These are phyloP conservation scores for Thraustochytrium striatum DNA, from an alignment of 352 stramenopile species.

Conservation along the genomic window DNA sequence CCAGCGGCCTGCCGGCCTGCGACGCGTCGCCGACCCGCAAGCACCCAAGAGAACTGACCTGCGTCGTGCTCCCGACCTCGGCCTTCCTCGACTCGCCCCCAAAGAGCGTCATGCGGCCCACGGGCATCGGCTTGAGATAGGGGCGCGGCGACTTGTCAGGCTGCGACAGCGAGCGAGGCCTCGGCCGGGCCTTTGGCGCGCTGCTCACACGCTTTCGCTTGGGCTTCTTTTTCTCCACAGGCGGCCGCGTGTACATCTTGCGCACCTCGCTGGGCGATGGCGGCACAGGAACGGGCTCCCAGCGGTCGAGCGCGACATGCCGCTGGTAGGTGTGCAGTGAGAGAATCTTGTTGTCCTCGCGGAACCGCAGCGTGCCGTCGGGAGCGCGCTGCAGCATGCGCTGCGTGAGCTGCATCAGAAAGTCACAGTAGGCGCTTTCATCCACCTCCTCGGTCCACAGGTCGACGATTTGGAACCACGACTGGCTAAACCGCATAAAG, in stretches of 20 bases:
- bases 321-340: neutral
- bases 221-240: too few relatives aligned
- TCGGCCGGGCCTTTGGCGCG: neutral
- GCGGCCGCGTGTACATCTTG: neutral
- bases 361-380: conserved; percentile 7
- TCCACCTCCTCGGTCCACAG: conserved; percentile 31
- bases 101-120: too few relatives aligned
- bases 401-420: conserved; percentile 33
- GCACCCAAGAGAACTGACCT: too few relatives aligned
- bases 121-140: too few relatives aligned
- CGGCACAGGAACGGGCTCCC: neutral
- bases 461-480: conserved; percentile 43
- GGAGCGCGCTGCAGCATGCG: neutral
- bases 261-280: neutral
- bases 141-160: too few relatives aligned
- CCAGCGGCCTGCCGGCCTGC: too few relatives aligned
- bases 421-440: conserved; percentile 19
- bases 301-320: neutral
- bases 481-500: conserved; percentile 36
- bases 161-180: neutral
- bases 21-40: too few relatives aligned
- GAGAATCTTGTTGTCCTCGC: conserved; percentile 21
- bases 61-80: too few relatives aligned
- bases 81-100: too few relatives aligned
- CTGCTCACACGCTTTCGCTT: too few relatives aligned